Evolutionary conservation across 805 yeast species (phyloP).

Genomic region (Spathaspora hagerdaliae): DNA sequence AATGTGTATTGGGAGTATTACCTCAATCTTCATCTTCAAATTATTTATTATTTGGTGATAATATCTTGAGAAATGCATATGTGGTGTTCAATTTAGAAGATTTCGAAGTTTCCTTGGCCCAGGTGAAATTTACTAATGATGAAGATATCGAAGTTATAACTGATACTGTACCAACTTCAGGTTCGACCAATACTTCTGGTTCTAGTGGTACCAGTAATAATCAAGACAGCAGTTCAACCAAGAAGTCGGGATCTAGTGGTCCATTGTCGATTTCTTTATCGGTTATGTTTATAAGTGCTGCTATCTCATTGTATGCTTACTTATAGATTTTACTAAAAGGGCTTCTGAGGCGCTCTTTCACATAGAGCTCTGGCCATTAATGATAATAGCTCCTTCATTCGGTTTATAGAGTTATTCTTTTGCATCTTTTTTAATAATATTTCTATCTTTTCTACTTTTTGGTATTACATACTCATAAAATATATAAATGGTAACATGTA

Average conservation of each 20-base stretch:
- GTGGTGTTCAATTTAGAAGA: conserved; percentile 62
- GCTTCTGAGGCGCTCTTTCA: too few relatives aligned
- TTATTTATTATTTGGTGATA: conserved; percentile 53
- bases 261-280: too few relatives aligned
- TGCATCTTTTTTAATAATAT: too few relatives aligned
- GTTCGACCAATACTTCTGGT: neutral
- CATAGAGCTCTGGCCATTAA: too few relatives aligned
- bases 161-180: conserved; percentile 1
- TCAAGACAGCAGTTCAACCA: neutral
- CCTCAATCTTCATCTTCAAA: conserved; percentile 11
- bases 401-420: too few relatives aligned
- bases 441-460: too few relatives aligned
- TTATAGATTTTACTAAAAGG: too few relatives aligned
- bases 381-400: too few relatives aligned
- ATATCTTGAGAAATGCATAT: conserved; percentile 59
- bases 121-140: conserved; percentile 20
- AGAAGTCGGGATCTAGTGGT: neutral
- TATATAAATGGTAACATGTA: too few relatives aligned
- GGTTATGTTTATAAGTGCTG: too few relatives aligned
- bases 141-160: conserved; percentile 44
- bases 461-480: too few relatives aligned
- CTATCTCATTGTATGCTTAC: too few relatives aligned
- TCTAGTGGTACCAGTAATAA: neutral
- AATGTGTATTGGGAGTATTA: conserved; percentile 26
- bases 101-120: conserved; percentile 51